Base-by-base conservation (phyloP, 768 basidiomycete genomes). In the Gautieria morchelliformis region DNA sequence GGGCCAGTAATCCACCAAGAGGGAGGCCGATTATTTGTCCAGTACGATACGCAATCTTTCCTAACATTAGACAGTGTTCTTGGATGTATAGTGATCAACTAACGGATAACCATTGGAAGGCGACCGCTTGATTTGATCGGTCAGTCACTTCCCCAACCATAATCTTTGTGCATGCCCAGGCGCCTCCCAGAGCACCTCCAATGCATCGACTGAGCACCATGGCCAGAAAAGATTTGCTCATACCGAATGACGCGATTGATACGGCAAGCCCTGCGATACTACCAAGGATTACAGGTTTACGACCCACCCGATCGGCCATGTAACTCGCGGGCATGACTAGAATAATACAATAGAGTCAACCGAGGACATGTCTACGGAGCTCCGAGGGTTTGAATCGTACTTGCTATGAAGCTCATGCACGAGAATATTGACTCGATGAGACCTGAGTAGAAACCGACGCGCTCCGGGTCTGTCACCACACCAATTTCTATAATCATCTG, bases 401-500 rank as follows among this genome's bases (percentile, higher is more conserved):
- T 57, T 52, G 59, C 46, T 14, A 53, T 14, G 39, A 50, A 59
- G 22, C 58, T 59, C 52, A 52, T 54, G 17, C 41, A 37, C 3
- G 51, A 41, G 46, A 54, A 59, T 40, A 54, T 41, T 12, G 53
- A 55, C 47, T 55, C 63, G 19, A 62, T 50, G 10, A 63, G 20
- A 35, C 61, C 63, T 15, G 62, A 62, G 50, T 63, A 63, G 48
- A 60, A 63, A 5, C 63, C 63, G 27, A 63, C 63, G 37, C 47
- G 52, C 49, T 63, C 63, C 5, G 63, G 63, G 44, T 63, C 62
- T 37, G 52, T 50, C 10, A 63, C 61, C 17, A 63, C 57, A 7
- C 59, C 61, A 45, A 60, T 56, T 41, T 63, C 63, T 11, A 63
- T 46, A 27, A 63, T 52, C 63, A 63, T 63, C 40, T 63, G 61